A percentile compares a stretch with the other conserved stretches of the same genome.
Conservation (phyloP, 1,139 yeast genomes). For the Sugiyamaella grinbergsii region DNA sequence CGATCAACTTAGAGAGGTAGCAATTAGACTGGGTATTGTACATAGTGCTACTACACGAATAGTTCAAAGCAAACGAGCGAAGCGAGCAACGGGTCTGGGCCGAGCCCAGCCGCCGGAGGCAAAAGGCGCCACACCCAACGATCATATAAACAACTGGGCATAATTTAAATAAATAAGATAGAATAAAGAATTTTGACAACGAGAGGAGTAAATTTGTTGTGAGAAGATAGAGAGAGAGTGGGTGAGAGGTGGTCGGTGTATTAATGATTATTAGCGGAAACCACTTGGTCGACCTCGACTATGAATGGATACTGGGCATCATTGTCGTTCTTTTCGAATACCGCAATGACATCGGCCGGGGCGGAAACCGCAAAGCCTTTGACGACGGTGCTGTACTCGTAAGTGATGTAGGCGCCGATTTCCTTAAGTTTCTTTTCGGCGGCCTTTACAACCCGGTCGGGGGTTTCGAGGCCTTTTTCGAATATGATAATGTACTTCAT, state of each 20-base stretch:
- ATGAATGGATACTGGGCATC: slow-evolving; percentile 44
- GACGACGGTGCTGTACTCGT: slow-evolving; percentile 46
- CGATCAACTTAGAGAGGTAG: slow-evolving; percentile 71
- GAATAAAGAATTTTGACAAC: neutral
- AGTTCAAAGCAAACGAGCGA: too few species aligned
- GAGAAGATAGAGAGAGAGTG: slow-evolving; percentile 1
- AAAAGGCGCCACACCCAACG: neutral
- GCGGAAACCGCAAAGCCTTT: slow-evolving; percentile 47
- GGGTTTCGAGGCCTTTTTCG: slow-evolving; percentile 42
- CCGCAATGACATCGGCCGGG: slow-evolving; percentile 35
- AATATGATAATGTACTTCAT: slow-evolving; percentile 41
- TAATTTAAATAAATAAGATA: slow-evolving; percentile 5
- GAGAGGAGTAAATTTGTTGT: neutral
- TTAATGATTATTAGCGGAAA: slow-evolving; percentile 17
- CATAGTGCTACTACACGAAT: too few species aligned
- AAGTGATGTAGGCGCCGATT: slow-evolving; percentile 45
- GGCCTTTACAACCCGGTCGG: slow-evolving; percentile 39
- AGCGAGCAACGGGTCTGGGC: slow-evolving; percentile 8
- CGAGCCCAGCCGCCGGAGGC: slow-evolving; percentile 12
- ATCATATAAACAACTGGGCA: neutral
- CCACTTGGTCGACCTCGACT: slow-evolving; percentile 45
- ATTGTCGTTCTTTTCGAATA: slow-evolving; percentile 33
- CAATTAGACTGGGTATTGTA: too few species aligned
- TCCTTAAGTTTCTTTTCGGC: slow-evolving; percentile 41
- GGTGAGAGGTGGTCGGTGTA: neutral